phyloP scores from a whole-genome alignment of 2,329 filamentous ascomycete genomes.

The Cladosporium sp. region DNA sequence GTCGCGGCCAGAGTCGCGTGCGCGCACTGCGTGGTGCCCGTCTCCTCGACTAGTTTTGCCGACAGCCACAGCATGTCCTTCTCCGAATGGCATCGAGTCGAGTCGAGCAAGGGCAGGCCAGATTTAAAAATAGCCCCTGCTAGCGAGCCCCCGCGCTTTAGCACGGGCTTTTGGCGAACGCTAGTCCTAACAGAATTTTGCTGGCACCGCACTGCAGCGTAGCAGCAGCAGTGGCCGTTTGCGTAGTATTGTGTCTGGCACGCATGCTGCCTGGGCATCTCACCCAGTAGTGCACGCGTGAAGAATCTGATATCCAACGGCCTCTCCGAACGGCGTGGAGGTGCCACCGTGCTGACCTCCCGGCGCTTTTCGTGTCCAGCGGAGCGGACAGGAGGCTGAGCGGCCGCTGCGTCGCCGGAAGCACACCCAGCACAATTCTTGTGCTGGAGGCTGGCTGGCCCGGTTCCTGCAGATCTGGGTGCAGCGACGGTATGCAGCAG shows the following conservation, averaged over 20 bases:
- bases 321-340: not conserved
- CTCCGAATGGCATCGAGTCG: not conserved
- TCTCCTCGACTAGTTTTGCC: not conserved
- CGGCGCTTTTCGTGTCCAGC: constrained; percentile 1
- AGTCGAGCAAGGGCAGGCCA: not conserved
- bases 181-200: constrained; percentile 6
- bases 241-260: not conserved
- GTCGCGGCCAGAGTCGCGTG: not conserved
- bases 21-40: not conserved
- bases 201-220: not conserved
- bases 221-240: not conserved
- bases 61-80: not conserved
- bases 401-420: not conserved
- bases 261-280: not conserved
- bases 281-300: not conserved
- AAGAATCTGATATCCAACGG: not conserved
- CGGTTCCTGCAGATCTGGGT: constrained; percentile 12
- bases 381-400: constrained; percentile 4
- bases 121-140: not conserved
- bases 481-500: constrained; percentile 3
- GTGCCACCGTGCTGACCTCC: not conserved
- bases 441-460: not conserved
- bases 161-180: constrained; percentile 8
- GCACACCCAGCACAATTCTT: not conserved
- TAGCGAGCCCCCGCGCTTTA: not conserved